A percentile compares a stretch with the other conserved stretches of the same genome.
Conservation (phyloP, 495 filamentous ascomycete genomes). For the Aspergillus taichungensis region DNA sequence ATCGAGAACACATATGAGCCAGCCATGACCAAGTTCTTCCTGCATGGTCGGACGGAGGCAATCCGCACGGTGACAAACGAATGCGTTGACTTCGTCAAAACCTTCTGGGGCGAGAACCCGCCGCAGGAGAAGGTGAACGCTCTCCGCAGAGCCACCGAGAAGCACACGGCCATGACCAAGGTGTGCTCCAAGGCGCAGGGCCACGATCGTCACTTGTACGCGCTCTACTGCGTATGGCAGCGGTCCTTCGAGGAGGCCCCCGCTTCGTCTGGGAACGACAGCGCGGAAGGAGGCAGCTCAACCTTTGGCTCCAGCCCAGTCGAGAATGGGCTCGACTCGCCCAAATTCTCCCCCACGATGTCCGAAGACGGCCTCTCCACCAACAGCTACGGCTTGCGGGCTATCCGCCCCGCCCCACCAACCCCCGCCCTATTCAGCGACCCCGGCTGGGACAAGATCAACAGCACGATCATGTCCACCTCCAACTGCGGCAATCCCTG, state of each 20-base stretch:
- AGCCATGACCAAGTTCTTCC: conserved; percentile 91
- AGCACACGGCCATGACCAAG: conserved; percentile 70
- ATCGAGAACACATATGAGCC: conserved; percentile 95
- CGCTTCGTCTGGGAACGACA: conserved; percentile 39
- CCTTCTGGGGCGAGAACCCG: conserved; percentile 90
- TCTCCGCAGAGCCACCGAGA: conserved; percentile 71
- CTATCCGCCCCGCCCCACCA: conserved; percentile 25
- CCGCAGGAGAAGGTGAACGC: conserved; percentile 75
- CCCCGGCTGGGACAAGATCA: conserved; percentile 85
- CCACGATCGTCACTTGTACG: conserved; percentile 91
- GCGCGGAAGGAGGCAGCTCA: conserved; percentile 48
- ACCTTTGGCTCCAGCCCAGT: conserved; percentile 46
- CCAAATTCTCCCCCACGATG: conserved; percentile 40
- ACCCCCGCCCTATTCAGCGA: conserved; percentile 83
- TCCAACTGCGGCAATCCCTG: conserved; percentile 99
- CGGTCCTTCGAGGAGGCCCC: conserved; percentile 66
- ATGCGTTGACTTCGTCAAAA: conserved; percentile 75
- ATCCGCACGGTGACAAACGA: conserved; percentile 79
- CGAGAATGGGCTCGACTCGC: conserved; percentile 45
- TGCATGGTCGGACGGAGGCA: conserved; percentile 92
- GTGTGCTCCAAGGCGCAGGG: conserved; percentile 87
- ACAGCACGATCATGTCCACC: conserved; percentile 88
- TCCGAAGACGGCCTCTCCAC: conserved; percentile 37
- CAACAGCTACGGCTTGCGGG: conserved; percentile 23
- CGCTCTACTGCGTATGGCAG: conserved; percentile 93